Evolutionary conservation across 345 rosid species (phyloP), one percentile per base, ranked within the genome.

Genomic region (Moringa oleifera): DNA sequence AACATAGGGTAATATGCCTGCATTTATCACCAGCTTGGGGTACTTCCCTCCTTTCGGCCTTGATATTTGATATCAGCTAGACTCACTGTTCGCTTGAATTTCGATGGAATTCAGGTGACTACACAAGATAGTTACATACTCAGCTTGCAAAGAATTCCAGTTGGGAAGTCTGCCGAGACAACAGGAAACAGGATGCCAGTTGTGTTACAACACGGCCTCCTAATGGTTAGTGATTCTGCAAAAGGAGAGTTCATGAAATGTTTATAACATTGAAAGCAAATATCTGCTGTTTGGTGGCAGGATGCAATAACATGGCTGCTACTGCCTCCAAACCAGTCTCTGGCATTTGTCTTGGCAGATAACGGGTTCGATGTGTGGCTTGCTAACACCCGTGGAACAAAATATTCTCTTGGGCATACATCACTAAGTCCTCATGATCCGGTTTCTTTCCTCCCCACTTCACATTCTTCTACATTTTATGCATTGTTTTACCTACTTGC

Each of bases 101-200:
- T 41, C 12, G 47, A 41, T 41, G 47, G 47, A 16, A 4, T 73
- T 51, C 67, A 82, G 87, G 85, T 85, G 18, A 79, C 80, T 0
- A 80, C 88, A 8, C 22, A 66, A 64, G 86, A 83, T 68, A 88
- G 91, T n/a, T 81, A 67, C 37, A 70, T 80, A 33, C 83, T 85
- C 25, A 79, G 81, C 71, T 7, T 85, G 55, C 88, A 77, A 70
- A 79, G 84, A 56, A 82, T 85, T 58, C 80, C 84, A 9, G 36
- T 6, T 0, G 77, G 78, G 15, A 51, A 45, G 23, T 78, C 77
- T 0, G 82, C 75, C 7, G 59, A 59, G 50, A 53, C 65, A 16
- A n/a, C 63, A 41, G 47, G 9, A 19, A 55, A 58, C 51, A 67
- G 61, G 36, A 66, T 72, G 2, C 84, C 81, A 0, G 80, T 80